These are phyloP conservation scores for Pistacia atlantica DNA, from an alignment of 345 rosid genomes.

Conservation along the genomic window DNA sequence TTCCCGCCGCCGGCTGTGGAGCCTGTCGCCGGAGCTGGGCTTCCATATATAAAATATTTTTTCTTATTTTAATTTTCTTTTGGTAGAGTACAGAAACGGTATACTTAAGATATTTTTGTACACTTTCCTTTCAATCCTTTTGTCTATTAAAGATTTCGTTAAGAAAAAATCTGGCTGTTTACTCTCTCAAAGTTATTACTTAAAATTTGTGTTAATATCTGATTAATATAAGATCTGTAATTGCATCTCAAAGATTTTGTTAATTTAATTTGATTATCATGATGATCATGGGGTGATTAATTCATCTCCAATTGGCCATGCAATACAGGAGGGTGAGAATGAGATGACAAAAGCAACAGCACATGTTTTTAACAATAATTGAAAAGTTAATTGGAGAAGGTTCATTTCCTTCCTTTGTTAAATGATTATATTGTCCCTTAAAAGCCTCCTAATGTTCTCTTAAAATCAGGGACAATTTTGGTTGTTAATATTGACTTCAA, in stretches of 20 bases:
- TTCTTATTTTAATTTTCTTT: neutral
- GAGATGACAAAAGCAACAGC: neutral
- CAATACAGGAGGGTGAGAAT: neutral
- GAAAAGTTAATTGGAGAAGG: neutral
- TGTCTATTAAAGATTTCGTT: neutral
- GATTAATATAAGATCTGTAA: constrained; percentile 9
- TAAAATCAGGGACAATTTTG: neutral
- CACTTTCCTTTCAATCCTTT: neutral
- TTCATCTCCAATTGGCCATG: too few relatives aligned
- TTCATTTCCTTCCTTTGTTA: neutral
- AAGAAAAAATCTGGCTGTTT: too few relatives aligned
- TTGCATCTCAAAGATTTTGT: neutral
- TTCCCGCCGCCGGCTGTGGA: constrained; percentile 31
- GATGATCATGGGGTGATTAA: neutral
- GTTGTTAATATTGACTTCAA: neutral
- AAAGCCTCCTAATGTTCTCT: neutral
- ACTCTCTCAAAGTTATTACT: too few relatives aligned
- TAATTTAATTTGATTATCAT: neutral
- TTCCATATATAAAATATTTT: neutral
- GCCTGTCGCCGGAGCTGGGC: neutral
- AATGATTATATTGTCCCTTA: neutral
- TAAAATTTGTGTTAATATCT: too few relatives aligned
- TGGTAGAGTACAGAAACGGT: neutral
- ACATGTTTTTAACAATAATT: neutral
- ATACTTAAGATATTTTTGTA: neutral